Conservation (phyloP, 345 rosid species). For the Eucalyptus urophylla region DNA sequence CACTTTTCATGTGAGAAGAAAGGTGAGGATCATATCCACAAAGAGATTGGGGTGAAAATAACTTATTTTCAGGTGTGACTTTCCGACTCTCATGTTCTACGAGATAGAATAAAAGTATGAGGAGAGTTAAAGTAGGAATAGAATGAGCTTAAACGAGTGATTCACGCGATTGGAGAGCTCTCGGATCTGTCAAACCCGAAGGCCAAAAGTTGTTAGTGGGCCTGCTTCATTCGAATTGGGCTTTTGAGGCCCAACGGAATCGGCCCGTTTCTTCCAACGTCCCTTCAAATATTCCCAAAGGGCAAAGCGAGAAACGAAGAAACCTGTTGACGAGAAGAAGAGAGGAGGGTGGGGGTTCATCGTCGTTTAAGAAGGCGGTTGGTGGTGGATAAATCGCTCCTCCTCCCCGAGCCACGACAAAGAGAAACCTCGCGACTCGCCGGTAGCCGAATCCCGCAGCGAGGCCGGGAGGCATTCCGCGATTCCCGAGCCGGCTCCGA, state of each 20-base stretch:
- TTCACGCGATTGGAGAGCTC: not conserved
- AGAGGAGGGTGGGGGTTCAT: not conserved
- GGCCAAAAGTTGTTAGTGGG: not conserved
- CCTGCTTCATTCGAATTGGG: not conserved
- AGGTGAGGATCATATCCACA: accelerated
- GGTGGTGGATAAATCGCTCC: not conserved
- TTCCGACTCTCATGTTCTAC: accelerated
- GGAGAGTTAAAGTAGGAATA: accelerated
- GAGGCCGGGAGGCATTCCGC: not conserved
- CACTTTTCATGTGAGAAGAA: accelerated
- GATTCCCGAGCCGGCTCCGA: not conserved
- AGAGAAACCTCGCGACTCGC: not conserved
- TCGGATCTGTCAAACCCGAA: not conserved
- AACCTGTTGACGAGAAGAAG: not conserved
- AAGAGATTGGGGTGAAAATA: accelerated
- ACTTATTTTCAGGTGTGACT: accelerated
- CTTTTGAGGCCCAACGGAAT: not conserved
- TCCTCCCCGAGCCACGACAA: not conserved
- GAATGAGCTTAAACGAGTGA: accelerated
- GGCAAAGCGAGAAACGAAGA: not conserved
- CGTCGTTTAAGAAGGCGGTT: not conserved
- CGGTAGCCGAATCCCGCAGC: not conserved
- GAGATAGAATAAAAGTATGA: accelerated
- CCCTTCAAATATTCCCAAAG: not conserved
- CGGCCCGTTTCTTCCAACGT: not conserved